Base-by-base conservation (phyloP, 2,329 filamentous ascomycete species). In the Daldinia eschscholtzii region DNA sequence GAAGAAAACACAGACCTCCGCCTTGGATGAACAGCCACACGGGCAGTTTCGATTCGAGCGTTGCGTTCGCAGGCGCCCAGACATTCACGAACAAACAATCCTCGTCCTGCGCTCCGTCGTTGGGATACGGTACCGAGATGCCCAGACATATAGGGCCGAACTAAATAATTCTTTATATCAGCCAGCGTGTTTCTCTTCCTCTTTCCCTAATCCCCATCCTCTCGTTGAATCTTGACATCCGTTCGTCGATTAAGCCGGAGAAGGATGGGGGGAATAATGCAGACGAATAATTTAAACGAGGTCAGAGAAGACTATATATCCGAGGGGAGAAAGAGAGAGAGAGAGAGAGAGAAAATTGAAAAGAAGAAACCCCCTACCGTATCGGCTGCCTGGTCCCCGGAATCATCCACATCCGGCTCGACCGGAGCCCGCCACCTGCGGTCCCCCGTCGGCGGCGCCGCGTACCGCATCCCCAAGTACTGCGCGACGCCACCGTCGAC, bases 11-110 rank as follows among this genome's bases (percentile, higher is more conserved):
- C 67, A 12, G 42, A 74, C 74, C 74, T 44, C 74, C 75, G 9
- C 76, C 73, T 67, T 83, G 84, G 52, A 87, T 86, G 74, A 85
- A 87, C 9, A 87, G 78, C 83, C 85, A 87, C 4, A 88, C 85
- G 0, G 85, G 85, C 23, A 87, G 71, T 64, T 84, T 85, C 0
- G 82, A 83, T 12, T 71, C 62, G 0, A 65, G 53, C 12, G 81
- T 84, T 1, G 81, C 80, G 39, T 77, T 77, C 0, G 80, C 72
- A 0, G 83, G 83, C 6, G 79, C 75, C 79, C 81, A 85, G 6
- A 85, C 79, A 60, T 85, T 84, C 46, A 78, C 78, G 59, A 80
- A 85, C 1, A 85, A 78, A 67, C 83, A 85, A 65, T 85, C 81
- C 63, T 81, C 80, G 5, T 77, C 78, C 64, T 79, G 73, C 20